These are phyloP conservation scores for Cystobasidium ongulense DNA, from an alignment of 768 basidiomycete species.

Conservation along the genomic window DNA sequence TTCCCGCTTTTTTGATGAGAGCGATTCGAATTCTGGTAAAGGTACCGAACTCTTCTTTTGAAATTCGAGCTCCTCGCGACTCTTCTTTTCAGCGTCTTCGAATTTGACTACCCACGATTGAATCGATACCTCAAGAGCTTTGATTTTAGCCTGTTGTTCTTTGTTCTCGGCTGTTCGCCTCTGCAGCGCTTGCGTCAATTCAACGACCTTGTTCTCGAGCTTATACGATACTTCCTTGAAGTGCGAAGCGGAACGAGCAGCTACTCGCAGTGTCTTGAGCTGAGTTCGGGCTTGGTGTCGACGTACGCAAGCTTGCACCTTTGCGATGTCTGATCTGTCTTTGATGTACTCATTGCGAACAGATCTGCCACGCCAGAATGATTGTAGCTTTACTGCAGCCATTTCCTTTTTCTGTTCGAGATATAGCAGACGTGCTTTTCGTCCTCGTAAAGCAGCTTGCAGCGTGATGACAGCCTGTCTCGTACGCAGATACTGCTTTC, in stretches of 20 bases:
- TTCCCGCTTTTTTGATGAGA: conserved; percentile 65
- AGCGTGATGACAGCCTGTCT: conserved; percentile 60
- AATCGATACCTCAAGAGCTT: conserved; percentile 73
- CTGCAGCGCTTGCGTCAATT: conserved; percentile 89
- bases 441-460: conserved; percentile 73
- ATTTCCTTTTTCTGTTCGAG: conserved; percentile 53
- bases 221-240: conserved; percentile 98
- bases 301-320: conserved; percentile 83
- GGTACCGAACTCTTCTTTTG: conserved; percentile 66
- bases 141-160: conserved; percentile 65
- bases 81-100: conserved; percentile 71
- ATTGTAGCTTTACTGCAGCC: conserved; percentile 69
- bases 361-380: conserved; percentile 68
- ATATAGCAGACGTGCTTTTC: conserved; percentile 59
- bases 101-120: conserved; percentile 75
- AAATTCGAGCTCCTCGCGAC: conserved; percentile 63
- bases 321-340: conserved; percentile 66
- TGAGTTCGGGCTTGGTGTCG: conserved; percentile 78
- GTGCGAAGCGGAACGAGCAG: conserved; percentile 92
- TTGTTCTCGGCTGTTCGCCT: conserved; percentile 84
- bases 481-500: conserved; percentile 60
- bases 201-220: conserved; percentile 98
- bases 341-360: conserved; percentile 55
- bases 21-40: conserved; percentile 61
- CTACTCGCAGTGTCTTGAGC: conserved; percentile 70